Evolutionary conservation across 495 filamentous ascomycete species (phyloP).

Genomic region (Podospora tetraspora): DNA sequence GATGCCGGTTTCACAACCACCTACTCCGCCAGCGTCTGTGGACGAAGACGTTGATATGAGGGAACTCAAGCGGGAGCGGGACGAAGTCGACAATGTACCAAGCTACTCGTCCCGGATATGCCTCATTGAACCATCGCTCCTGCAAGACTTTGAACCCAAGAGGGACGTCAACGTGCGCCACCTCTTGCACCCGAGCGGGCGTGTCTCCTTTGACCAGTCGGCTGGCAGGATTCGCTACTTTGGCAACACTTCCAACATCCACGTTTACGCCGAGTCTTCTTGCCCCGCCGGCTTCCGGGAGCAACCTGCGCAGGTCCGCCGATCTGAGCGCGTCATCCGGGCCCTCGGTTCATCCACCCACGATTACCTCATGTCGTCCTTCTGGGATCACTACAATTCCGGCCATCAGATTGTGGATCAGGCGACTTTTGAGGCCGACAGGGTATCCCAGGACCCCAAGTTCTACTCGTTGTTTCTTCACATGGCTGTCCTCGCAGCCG

Average conservation of each 20-base stretch:
- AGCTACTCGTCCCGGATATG: conserved; percentile 8
- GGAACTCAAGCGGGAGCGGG: conserved; percentile 16
- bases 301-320: conserved; percentile 34
- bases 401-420: conserved; percentile 44
- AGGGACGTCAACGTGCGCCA: conserved; percentile 39
- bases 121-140: conserved; percentile 28
- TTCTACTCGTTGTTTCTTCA: conserved; percentile 50
- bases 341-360: conserved; percentile 39
- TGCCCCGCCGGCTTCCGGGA: conserved; percentile 16
- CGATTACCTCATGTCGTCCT: conserved; percentile 48
- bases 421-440: conserved; percentile 45
- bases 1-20: conserved; percentile 18
- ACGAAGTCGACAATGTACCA: background rate
- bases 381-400: conserved; percentile 48
- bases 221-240: conserved; percentile 43
- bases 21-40: conserved; percentile 26
- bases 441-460: conserved; percentile 36
- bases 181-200: conserved; percentile 39
- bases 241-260: conserved; percentile 42
- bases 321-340: conserved; percentile 42
- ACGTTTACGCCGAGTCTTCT: conserved; percentile 25
- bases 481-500: conserved; percentile 48
- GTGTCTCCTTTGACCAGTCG: conserved; percentile 42
- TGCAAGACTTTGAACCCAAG: conserved; percentile 28
- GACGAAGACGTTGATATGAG: conserved; percentile 24